Base-by-base conservation (phyloP, 176 grass and related monocot species). In the Poa annua region DNA sequence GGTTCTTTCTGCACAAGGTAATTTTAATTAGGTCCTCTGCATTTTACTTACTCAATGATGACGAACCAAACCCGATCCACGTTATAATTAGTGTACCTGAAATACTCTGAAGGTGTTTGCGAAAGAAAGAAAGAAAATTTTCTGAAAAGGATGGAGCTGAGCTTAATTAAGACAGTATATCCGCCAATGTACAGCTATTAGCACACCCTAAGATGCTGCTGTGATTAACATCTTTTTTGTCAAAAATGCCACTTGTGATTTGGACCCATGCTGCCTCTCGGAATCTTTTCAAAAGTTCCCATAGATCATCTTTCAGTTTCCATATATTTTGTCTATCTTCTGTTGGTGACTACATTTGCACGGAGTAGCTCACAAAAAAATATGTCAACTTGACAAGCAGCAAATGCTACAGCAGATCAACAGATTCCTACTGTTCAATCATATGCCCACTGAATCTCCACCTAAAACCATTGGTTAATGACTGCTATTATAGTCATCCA, bases 1-100 rank as follows among this genome's bases (percentile, higher is more conserved):
- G 66, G 39, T 94, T 94, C 80, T 88, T 81, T 14, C 84, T 94
- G 14, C 92, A 94, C 82, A 94, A 94, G 87, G 92, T 94, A 74
- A 88, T 69, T 26, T 89, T 94, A 74, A 88, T 69, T 26, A 0
- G 4, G 5, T 9, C 32, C 8, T 33, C 54, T 60, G 32, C 68
- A 70, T 53, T 83, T 74, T 38, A 82, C 64, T 38, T 11, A 45
- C 44, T 9, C n/a, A 32, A 36, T 55, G 41, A 48, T 59, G 14
- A 16, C 48, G 16, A 50, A 50, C 48, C 48, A 16, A 6, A 13
- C 14, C 48, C 48, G 16, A 16, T 13, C 0, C 45, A 48, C 3
- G 3, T 13, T 35, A 19, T 5, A 29, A 13, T 22, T 45, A 49
- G 33, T 39, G 3, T n/a, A 11, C 36, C 14, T 53, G 47, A 29